Base-by-base conservation (phyloP, 2,329 filamentous ascomycete species). In the Herpotrichia juniperi region DNA sequence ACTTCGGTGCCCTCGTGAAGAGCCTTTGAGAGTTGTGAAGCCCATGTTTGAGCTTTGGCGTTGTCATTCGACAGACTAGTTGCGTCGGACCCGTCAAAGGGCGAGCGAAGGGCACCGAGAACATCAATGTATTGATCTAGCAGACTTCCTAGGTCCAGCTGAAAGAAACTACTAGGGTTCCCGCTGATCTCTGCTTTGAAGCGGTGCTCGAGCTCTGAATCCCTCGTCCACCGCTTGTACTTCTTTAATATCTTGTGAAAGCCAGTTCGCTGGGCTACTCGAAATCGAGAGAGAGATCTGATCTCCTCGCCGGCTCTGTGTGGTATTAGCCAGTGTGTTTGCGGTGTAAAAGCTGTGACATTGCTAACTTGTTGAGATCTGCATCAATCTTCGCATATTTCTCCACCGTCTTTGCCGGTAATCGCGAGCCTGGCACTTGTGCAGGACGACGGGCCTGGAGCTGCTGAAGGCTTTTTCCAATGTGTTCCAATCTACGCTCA, bases 211-310 rank as follows among this genome's bases (percentile, higher is more conserved):
- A 94, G 77, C 0, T 82, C 80, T 5, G 79, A 79, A 19, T 90
- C 92, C 34, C 86, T 86, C 2, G 90, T 93, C 91, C 91, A 94
- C 81, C 92, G 93, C 81, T 88, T 79, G 75, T 94, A 93, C 69
- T 96, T 96, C 71, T 93, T 94, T 28, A 93, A 77, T 31, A 96
- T 87, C 75, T 96, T 96, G 49, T 85, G 83, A 63, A 96, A 93
- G 3, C 88, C 91, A 4, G 87, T 83, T 9, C 87, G 80, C 68
- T 96, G 91, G 2, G 88, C 88, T 53, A 83, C 81, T 57, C 87
- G 83, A 63, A 93, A 96, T 35, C 90, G 85, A 30, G 84, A 82
- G 5, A 94, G 78, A 4, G 84, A 83, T 48, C 84, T 82, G 48
- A 91, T 85, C 57, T 94, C 90, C 58, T 90, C 84, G 40, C 87